Percentiles rank a stretch among this genome's conserved stretches.
Evolutionary conservation across 73 alveolate species (phyloP).

Genomic region (Blepharisma japonicum): DNA sequence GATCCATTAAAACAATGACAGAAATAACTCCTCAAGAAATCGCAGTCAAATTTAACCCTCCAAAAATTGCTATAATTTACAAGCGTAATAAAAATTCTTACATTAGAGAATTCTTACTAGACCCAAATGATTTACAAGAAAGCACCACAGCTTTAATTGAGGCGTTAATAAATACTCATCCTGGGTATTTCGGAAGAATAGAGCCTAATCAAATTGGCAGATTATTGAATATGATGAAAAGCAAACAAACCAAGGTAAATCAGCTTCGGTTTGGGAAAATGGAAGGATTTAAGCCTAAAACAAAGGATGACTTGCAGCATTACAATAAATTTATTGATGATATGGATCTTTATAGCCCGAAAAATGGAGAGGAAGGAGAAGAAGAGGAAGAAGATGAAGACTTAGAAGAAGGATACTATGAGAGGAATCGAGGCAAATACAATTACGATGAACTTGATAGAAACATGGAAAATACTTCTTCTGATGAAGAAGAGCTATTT

Average conservation of each 20-base stretch:
- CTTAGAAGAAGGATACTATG: too few species aligned
- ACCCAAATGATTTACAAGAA: conserved; percentile 5
- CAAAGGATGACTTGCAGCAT: neutral
- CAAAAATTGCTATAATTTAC: conserved; percentile 5
- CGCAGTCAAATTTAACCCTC: conserved; percentile 27
- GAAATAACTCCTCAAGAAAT: neutral
- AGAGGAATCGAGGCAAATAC: too few species aligned
- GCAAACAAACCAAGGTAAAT: neutral
- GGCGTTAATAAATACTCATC: neutral
- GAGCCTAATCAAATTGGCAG: conserved; percentile 4
- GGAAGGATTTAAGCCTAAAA: neutral
- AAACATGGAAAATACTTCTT: too few species aligned
- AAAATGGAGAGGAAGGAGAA: neutral
- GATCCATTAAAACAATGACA: too few species aligned
- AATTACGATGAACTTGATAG: too few species aligned
- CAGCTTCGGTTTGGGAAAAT: neutral
- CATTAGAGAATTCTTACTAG: neutral
- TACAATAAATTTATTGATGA: conserved; percentile 23
- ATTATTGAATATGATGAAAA: conserved; percentile 2
- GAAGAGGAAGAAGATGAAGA: too few species aligned
- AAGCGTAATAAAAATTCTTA: neutral
- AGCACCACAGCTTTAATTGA: conserved; percentile 8
- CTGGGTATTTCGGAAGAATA: neutral
- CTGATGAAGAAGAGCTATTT: too few species aligned
- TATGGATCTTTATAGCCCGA: conserved; percentile 2